Evolutionary conservation across 768 basidiomycete species (phyloP).

Genomic region (Boletus rufocinnamomeus): DNA sequence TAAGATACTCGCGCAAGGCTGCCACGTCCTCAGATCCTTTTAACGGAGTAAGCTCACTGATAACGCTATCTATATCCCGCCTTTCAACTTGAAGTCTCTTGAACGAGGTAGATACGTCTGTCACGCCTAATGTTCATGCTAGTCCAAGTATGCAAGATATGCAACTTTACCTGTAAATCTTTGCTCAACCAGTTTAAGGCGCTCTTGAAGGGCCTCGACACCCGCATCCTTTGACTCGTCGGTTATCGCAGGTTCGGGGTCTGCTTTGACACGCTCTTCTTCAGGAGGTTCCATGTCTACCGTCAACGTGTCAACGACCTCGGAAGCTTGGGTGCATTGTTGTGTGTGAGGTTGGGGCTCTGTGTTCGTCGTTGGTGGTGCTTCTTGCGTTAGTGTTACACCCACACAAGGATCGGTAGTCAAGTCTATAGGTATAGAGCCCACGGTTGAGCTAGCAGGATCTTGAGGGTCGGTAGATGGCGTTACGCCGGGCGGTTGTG

Average conservation of each 20-base stretch:
- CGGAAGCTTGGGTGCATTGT: neutral
- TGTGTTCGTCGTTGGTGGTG: neutral
- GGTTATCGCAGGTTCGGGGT: neutral
- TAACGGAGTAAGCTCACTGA: conserved; percentile 72
- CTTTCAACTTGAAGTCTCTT: conserved; percentile 76
- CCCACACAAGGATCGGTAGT: neutral
- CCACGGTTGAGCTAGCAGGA: neutral
- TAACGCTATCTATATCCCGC: conserved; percentile 61
- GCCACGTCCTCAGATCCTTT: conserved; percentile 63
- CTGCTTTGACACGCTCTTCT: conserved; percentile 1
- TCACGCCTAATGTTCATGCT: conserved; percentile 8
- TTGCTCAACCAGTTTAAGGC: conserved; percentile 71
- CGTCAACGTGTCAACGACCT: neutral
- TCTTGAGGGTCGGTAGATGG: neutral
- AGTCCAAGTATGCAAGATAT: neutral
- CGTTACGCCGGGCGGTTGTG: neutral
- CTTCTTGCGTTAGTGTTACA: conserved; percentile 1
- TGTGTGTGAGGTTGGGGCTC: neutral
- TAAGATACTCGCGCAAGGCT: conserved; percentile 73
- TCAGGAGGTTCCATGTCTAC: neutral
- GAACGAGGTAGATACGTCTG: conserved; percentile 80
- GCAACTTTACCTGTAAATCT: conserved; percentile 63
- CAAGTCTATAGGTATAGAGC: neutral
- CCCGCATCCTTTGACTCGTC: conserved; percentile 23
- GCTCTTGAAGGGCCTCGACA: conserved; percentile 63